Percentiles rank a stretch among this genome's conserved stretches.
These are phyloP conservation scores for Boletus albobrunnescens DNA, from an alignment of 1,284 basidiomycete genomes.

Conservation along the genomic window DNA sequence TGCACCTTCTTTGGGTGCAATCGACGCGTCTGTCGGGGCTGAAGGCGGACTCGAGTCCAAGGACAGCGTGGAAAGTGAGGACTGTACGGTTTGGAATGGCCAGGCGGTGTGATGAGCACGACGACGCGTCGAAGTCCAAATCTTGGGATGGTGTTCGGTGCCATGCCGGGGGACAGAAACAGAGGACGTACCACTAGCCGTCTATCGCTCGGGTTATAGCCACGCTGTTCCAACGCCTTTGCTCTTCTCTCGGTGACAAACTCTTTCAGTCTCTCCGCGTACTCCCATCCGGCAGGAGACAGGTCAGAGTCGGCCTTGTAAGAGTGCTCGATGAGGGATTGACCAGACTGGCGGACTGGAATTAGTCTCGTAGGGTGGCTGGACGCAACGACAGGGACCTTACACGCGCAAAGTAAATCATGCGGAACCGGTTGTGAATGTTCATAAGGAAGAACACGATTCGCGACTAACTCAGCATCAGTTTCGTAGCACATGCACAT, in stretches of 20 bases:
- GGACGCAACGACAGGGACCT: slow-evolving; percentile 25
- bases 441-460: slow-evolving; percentile 98
- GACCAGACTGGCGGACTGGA: slow-evolving; percentile 59
- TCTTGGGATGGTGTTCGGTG: slow-evolving; percentile 43
- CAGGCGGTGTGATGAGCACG: slow-evolving; percentile 94
- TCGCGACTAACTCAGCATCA: slow-evolving; percentile 57
- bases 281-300: slow-evolving; percentile 92
- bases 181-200: slow-evolving; percentile 64
- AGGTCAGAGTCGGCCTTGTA: slow-evolving; percentile 98
- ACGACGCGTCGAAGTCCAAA: slow-evolving; percentile 95
- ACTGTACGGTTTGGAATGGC: slow-evolving; percentile 68
- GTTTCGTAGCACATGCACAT: neutral
- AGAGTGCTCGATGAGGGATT: slow-evolving; percentile 96
- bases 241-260: slow-evolving; percentile 77
- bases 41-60: slow-evolving; percentile 1
- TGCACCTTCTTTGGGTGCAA: slow-evolving; percentile 5
- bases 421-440: slow-evolving; percentile 88
- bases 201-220: slow-evolving; percentile 59
- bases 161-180: neutral
- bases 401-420: slow-evolving; percentile 90
- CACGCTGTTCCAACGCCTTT: slow-evolving; percentile 65
- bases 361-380: slow-evolving; percentile 2
- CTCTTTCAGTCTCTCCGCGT: slow-evolving; percentile 82
- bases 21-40: neutral
- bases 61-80: slow-evolving; percentile 13